Conservation (phyloP, 2,329 filamentous ascomycete genomes). For the Xylaria digitata region DNA sequence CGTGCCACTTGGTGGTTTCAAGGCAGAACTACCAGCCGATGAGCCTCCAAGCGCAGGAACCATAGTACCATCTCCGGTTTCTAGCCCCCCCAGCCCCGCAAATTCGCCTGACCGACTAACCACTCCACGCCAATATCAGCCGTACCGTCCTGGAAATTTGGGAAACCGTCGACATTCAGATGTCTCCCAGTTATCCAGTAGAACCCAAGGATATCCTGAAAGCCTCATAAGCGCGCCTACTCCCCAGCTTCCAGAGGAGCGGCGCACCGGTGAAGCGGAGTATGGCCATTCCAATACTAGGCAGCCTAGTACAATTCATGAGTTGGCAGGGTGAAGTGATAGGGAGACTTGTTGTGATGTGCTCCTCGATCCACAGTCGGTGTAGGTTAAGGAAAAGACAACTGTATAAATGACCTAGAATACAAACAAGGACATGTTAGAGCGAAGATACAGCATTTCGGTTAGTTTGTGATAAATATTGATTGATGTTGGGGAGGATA, state of each 20-base stretch:
- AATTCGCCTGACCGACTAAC: constrained; percentile 1
- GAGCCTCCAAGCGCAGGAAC: constrained; percentile 22
- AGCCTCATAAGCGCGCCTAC: constrained; percentile 21
- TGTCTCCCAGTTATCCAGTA: constrained; percentile 29
- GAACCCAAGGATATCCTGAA: constrained; percentile 7
- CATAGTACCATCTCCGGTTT: constrained; percentile 1
- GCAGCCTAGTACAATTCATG: constrained; percentile 28
- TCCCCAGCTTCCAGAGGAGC: constrained; percentile 12
- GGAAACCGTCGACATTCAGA: constrained; percentile 19
- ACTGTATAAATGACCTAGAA: not conserved
- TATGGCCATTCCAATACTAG: not conserved
- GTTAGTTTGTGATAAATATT: not conserved
- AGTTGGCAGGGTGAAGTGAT: constrained; percentile 21
- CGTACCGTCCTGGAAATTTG: constrained; percentile 27
- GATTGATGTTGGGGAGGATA: not conserved
- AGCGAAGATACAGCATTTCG: not conserved
- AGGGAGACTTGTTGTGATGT: too few species aligned
- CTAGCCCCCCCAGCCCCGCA: constrained; percentile 9
- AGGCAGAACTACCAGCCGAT: constrained; percentile 37
- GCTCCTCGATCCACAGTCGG: not conserved
- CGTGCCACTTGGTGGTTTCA: constrained; percentile 27
- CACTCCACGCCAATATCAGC: constrained; percentile 22
- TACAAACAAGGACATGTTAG: not conserved
- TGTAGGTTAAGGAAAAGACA: not conserved
- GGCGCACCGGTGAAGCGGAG: not conserved